Evolutionary conservation across 208 protist species (phyloP).

Genomic region (Angomonas deanei): DNA sequence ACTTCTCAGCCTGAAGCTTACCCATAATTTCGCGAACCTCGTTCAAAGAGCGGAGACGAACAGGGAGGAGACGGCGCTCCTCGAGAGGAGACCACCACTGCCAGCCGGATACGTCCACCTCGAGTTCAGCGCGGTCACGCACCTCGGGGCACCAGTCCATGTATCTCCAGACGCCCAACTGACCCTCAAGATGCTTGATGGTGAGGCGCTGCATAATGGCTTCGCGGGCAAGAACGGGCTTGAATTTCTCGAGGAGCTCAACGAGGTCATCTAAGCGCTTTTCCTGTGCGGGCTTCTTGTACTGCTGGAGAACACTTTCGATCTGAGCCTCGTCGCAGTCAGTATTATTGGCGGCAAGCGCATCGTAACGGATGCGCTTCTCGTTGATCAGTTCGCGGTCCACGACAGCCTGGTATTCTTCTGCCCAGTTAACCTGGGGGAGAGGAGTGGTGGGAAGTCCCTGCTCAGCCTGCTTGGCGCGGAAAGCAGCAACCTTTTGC

Average conservation of each 20-base stretch:
- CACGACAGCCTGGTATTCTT: constrained; percentile 68
- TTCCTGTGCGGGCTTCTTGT: constrained; percentile 78
- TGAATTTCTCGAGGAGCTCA: constrained; percentile 88
- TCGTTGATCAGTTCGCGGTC: constrained; percentile 86
- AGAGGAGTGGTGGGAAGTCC: constrained; percentile 49
- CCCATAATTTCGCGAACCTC: constrained; percentile 89
- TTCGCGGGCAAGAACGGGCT: constrained; percentile 89
- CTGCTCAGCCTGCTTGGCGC: constrained; percentile 54
- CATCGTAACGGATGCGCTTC: constrained; percentile 88
- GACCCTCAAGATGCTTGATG: constrained; percentile 90
- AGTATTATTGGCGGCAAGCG: constrained; percentile 60
- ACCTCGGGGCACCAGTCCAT: constrained; percentile 93
- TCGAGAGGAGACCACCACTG: constrained; percentile 87
- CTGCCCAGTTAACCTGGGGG: constrained; percentile 69
- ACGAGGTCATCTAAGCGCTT: constrained; percentile 85
- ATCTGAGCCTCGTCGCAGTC: constrained; percentile 84
- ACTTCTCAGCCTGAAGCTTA: constrained; percentile 73
- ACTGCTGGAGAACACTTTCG: constrained; percentile 80
- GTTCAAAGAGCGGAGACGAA: constrained; percentile 83
- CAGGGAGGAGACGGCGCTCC: constrained; percentile 78
- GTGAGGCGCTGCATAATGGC: constrained; percentile 91
- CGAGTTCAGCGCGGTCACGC: constrained; percentile 86
- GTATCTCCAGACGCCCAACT: constrained; percentile 90
- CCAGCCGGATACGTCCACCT: constrained; percentile 80
- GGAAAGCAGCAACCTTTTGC: constrained; percentile 67